Conservation (phyloP, 169 alveolate species). For the Eimeria praecox region DNA sequence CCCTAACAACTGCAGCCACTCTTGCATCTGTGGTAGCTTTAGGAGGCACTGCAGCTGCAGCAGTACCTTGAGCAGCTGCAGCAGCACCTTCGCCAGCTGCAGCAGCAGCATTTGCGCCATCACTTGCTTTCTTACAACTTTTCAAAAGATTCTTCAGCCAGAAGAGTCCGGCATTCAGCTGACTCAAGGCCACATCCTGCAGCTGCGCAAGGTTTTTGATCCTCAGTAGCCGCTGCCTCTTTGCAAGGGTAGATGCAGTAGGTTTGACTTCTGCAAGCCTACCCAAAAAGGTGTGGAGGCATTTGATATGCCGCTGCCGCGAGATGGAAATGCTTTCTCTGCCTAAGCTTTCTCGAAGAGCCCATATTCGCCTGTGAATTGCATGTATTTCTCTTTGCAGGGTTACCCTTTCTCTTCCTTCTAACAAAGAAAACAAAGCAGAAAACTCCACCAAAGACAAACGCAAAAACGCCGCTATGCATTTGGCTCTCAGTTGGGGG, state of each 20-base stretch:
- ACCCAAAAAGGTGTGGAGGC: neutral
- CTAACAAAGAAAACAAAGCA: neutral
- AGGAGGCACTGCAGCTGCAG: neutral
- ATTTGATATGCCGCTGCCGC: neutral
- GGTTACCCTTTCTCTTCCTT: neutral
- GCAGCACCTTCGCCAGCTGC: neutral
- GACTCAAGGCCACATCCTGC: no score
- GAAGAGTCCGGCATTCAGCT: neutral
- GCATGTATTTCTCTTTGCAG: neutral
- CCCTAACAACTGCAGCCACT: neutral
- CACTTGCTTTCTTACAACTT: neutral
- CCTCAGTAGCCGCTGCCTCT: conserved; percentile 2
- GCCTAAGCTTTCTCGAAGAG: neutral
- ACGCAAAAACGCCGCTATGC: neutral
- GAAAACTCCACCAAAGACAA: neutral
- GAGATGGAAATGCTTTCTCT: neutral
- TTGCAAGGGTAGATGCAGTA: neutral
- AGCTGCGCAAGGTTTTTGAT: no score
- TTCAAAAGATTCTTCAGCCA: neutral
- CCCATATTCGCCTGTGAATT: neutral
- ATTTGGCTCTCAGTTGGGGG: neutral
- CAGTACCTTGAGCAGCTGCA: neutral
- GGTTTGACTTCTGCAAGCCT: neutral
- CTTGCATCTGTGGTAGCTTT: neutral
- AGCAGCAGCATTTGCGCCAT: neutral